Percentiles rank a stretch among this genome's conserved stretches.
Conservation (phyloP, 1,284 basidiomycete genomes). For the Agaricales sp. region DNA sequence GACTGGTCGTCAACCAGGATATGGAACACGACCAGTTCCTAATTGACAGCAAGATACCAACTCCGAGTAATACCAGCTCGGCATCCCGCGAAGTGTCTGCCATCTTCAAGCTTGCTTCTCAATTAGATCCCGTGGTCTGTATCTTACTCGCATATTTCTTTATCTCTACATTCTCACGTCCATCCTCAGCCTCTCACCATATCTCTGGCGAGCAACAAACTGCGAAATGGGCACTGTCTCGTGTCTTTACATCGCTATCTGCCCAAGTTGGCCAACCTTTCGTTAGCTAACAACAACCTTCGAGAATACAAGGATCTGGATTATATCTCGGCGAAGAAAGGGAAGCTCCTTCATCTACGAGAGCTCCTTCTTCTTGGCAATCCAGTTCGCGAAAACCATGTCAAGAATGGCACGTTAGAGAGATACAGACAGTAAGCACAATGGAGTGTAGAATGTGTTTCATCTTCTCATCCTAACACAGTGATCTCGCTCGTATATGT, state of each 20-base stretch:
- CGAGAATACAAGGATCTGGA: slow-evolving; percentile 46
- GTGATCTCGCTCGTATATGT: slow-evolving; percentile 64
- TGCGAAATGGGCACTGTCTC: slow-evolving; percentile 37
- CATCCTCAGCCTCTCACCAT: slow-evolving; percentile 55
- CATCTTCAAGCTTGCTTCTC: slow-evolving; percentile 76
- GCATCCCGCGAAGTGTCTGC: slow-evolving; percentile 61
- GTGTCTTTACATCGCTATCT: slow-evolving; percentile 54
- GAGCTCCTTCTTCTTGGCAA: slow-evolving; percentile 79
- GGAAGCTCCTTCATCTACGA: slow-evolving; percentile 50
- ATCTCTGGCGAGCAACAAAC: slow-evolving; percentile 58
- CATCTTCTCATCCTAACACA: slow-evolving; percentile 23
- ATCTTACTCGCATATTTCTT: slow-evolving; percentile 5
- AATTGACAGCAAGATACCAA: slow-evolving; percentile 49
- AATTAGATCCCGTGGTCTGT: slow-evolving; percentile 65
- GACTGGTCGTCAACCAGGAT: slow-evolving; percentile 18
- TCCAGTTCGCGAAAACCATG: slow-evolving; percentile 61
- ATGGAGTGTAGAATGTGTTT: slow-evolving; percentile 5
- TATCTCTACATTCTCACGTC: slow-evolving; percentile 6
- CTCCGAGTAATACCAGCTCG: slow-evolving; percentile 55
- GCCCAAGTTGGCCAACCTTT: slow-evolving; percentile 70
- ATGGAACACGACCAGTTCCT: slow-evolving; percentile 67
- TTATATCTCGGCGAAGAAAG: slow-evolving; percentile 45
- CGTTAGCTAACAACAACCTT: slow-evolving; percentile 67
- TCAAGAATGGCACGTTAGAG: slow-evolving; percentile 41
- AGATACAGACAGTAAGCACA: slow-evolving; percentile 54